Percentiles rank a stretch among this genome's conserved stretches.
These are phyloP conservation scores for Castanea crenata DNA, from an alignment of 306 rosid species.

Conservation along the genomic window DNA sequence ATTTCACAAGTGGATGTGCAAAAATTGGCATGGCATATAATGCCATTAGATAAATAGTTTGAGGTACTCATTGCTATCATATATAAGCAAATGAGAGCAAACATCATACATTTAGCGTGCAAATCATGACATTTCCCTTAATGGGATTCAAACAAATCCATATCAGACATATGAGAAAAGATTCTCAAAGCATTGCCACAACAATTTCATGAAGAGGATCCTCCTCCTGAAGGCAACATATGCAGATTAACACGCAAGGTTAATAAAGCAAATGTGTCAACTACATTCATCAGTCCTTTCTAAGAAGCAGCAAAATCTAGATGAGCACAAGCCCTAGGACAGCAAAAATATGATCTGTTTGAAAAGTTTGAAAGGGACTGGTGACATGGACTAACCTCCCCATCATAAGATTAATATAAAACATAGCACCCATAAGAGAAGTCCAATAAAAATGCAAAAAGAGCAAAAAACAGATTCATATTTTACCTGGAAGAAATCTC, in stretches of 20 bases:
- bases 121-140: neutral
- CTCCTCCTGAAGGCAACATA: neutral
- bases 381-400: neutral
- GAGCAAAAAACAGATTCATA: constrained; percentile 18
- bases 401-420: neutral
- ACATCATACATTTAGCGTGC: neutral
- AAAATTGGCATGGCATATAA: neutral
- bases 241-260: neutral
- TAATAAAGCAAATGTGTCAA: neutral
- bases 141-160: neutral
- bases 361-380: neutral
- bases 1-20: neutral
- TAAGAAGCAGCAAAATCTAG: neutral
- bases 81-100: neutral
- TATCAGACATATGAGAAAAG: neutral
- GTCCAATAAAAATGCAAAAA: neutral
- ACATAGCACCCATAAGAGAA: neutral
- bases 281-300: neutral
- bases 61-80: neutral
- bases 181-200: neutral
- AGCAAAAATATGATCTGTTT: neutral
- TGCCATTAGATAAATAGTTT: neutral
- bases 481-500: constrained; percentile 95
- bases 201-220: neutral
- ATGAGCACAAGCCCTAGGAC: neutral